Conservation (phyloP, 2,329 filamentous ascomycete genomes). For the Pyrenophora graminea region DNA sequence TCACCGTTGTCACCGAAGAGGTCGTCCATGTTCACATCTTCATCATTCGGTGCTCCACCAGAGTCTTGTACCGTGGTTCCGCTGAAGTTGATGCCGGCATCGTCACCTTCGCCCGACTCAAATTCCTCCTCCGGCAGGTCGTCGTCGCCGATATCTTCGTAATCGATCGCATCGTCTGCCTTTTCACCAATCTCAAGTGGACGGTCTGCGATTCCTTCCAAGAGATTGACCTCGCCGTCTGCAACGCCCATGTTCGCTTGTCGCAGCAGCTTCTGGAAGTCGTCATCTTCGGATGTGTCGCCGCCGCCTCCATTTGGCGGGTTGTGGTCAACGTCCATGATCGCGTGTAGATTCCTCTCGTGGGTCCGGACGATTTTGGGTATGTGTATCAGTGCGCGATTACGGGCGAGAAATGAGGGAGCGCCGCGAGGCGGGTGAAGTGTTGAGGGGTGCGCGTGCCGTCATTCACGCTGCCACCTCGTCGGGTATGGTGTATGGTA, state of each 20-base stretch:
- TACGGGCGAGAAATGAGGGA: slow-evolving; percentile 15
- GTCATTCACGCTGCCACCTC: slow-evolving; percentile 28
- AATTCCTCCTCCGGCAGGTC: slow-evolving; percentile 77
- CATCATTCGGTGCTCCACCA: slow-evolving; percentile 21
- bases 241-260: slow-evolving; percentile 26
- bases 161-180: slow-evolving; percentile 90
- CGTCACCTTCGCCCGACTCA: slow-evolving; percentile 24
- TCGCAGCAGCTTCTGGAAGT: slow-evolving; percentile 26
- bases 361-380: not conserved
- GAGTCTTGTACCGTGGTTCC: slow-evolving; percentile 40
- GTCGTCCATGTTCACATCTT: slow-evolving; percentile 64
- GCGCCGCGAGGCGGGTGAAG: slow-evolving; percentile 21
- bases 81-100: slow-evolving; percentile 30
- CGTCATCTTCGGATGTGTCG: slow-evolving; percentile 27
- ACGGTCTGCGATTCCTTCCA: slow-evolving; percentile 34
- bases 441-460: slow-evolving; percentile 20
- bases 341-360: slow-evolving; percentile 21
- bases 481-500: slow-evolving; percentile 3
- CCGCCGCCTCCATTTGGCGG: slow-evolving; percentile 14
- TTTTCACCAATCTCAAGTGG: slow-evolving; percentile 67
- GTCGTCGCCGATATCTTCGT: slow-evolving; percentile 87
- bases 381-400: slow-evolving; percentile 6
- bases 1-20: slow-evolving; percentile 64
- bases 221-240: slow-evolving; percentile 26
- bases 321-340: slow-evolving; percentile 28